These are phyloP conservation scores for Chlamydomonas eustigma DNA, from an alignment of 139 green algal genomes.

Conservation along the genomic window DNA sequence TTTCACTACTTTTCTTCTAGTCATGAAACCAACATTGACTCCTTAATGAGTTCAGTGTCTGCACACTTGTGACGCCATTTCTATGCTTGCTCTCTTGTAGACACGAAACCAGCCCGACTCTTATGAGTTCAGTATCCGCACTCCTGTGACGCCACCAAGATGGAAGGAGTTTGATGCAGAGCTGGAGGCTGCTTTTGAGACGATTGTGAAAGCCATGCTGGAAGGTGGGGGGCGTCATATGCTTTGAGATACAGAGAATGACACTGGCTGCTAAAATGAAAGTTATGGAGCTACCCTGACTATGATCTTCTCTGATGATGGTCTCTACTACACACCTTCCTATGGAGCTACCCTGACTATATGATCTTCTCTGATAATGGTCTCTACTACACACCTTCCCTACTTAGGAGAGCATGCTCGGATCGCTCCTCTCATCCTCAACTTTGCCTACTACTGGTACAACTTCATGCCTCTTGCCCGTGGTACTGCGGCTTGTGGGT, in stretches of 20 bases:
- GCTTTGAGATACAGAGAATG: too few relatives aligned
- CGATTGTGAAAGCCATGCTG: slow-evolving; percentile 47
- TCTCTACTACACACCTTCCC: background rate
- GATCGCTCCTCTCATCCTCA: background rate
- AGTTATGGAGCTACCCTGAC: too few relatives aligned
- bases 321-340: too few relatives aligned
- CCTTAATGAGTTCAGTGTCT: background rate
- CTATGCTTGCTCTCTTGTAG: background rate
- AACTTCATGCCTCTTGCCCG: slow-evolving; percentile 96
- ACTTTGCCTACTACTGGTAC: slow-evolving; percentile 68
- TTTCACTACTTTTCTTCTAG: background rate
- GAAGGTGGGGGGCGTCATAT: too few relatives aligned
- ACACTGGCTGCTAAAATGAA: too few relatives aligned
- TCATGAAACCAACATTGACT: background rate
- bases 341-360: too few relatives aligned
- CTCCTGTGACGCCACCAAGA: slow-evolving; percentile 74
- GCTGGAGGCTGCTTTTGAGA: slow-evolving; percentile 65
- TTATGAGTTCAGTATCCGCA: slow-evolving; percentile 89
- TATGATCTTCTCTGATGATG: background rate
- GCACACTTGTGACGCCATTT: background rate
- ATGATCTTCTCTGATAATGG: too few relatives aligned
- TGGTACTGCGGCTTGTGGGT: slow-evolving; percentile 80
- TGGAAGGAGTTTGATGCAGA: slow-evolving; percentile 85
- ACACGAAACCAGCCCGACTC: slow-evolving; percentile 59
- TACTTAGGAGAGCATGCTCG: background rate